phyloP scores from a whole-genome alignment of 768 basidiomycete genomes.

The Mycena rebaudengoi region DNA sequence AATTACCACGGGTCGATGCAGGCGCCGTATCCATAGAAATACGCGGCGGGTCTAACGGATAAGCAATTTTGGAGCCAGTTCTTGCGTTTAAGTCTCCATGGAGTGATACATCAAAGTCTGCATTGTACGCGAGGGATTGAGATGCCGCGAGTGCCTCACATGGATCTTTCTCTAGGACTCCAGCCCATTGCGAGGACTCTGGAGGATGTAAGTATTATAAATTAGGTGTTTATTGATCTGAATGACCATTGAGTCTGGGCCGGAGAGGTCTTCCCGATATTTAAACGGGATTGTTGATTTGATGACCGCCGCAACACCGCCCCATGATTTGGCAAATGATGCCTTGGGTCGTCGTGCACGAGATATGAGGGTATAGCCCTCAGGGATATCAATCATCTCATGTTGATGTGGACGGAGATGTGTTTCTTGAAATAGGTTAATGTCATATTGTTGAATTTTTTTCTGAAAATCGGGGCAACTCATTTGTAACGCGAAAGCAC shows the following conservation, averaged over 20 bases:
- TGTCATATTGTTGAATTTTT: too few relatives aligned
- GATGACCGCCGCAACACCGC: neutral
- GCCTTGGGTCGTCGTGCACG: neutral
- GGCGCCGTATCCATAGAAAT: too few relatives aligned
- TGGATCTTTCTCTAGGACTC: neutral
- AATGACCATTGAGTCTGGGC: neutral
- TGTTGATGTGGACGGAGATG: neutral
- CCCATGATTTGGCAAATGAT: neutral
- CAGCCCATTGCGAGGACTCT: neutral
- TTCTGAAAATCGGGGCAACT: neutral
- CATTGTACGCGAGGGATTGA: neutral
- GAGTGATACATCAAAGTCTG: too few relatives aligned
- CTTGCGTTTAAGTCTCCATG: too few relatives aligned
- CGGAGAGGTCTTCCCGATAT: neutral
- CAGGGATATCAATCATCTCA: neutral
- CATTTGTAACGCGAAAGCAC: neutral
- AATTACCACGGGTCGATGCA: too few relatives aligned
- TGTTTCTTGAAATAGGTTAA: too few relatives aligned
- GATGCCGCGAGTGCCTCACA: neutral
- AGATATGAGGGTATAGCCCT: neutral
- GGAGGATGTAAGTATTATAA: neutral
- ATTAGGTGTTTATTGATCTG: neutral
- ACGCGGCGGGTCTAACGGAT: too few relatives aligned
- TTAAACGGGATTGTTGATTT: neutral
- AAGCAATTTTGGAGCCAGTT: too few relatives aligned